Evolutionary conservation across 495 filamentous ascomycete genomes (phyloP).

Genomic region (Ramalina intermedia): DNA sequence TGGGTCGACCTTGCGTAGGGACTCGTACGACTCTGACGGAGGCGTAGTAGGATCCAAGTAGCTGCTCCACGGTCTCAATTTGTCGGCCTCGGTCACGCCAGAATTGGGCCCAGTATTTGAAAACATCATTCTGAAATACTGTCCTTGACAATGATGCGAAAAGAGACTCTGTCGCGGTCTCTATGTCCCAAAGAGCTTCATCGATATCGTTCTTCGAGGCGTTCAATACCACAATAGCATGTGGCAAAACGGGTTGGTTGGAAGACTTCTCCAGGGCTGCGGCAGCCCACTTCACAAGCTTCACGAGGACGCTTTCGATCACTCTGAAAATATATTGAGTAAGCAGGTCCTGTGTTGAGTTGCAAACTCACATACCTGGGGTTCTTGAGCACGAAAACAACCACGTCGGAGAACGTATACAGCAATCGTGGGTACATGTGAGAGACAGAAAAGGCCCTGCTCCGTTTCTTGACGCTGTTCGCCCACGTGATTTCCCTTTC

Average conservation of each 20-base stretch:
- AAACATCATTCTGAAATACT: slow-evolving; percentile 5
- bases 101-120: slow-evolving; percentile 18
- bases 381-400: slow-evolving; percentile 37
- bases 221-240: slow-evolving; percentile 37
- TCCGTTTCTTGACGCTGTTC: slow-evolving; percentile 1
- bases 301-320: slow-evolving; percentile 21
- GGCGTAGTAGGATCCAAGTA: slow-evolving; percentile 39
- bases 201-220: slow-evolving; percentile 30
- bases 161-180: slow-evolving; percentile 24
- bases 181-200: slow-evolving; percentile 32
- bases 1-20: slow-evolving; percentile 30
- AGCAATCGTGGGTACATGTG: slow-evolving; percentile 20
- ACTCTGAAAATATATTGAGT: slow-evolving; percentile 10
- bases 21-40: slow-evolving; percentile 37
- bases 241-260: slow-evolving; percentile 40
- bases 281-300: slow-evolving; percentile 23
- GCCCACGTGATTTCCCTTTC: slow-evolving; percentile 7
- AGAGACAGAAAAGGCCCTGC: slow-evolving; percentile 16
- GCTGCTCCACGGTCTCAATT: slow-evolving; percentile 29
- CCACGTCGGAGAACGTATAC: slow-evolving; percentile 39
- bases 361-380: slow-evolving; percentile 18
- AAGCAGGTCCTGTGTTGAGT: background rate
- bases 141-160: background rate
- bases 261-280: slow-evolving; percentile 34
- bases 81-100: slow-evolving; percentile 20